phyloP scores from a whole-genome alignment of 2,329 filamentous ascomycete genomes.

The Alternaria conjuncta region DNA sequence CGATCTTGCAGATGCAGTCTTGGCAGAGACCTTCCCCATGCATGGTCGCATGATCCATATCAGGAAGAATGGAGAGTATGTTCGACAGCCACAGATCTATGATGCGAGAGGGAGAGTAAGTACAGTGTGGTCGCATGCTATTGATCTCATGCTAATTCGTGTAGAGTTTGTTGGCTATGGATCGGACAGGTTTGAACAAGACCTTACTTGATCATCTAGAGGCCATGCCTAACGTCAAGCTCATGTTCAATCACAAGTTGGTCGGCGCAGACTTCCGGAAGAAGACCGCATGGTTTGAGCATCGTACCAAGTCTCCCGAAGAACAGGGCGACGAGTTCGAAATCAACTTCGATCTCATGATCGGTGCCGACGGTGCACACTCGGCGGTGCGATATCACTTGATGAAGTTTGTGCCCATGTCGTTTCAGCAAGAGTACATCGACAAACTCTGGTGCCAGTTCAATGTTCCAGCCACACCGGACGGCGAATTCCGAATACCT shows the following conservation, averaged over 20 bases:
- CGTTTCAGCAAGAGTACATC: conserved; percentile 93
- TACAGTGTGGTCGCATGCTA: conserved; percentile 25
- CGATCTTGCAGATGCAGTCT: conserved; percentile 73
- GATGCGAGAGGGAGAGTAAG: conserved; percentile 84
- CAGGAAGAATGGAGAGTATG: conserved; percentile 68
- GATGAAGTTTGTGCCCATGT: conserved; percentile 93
- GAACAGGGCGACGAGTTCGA: conserved; percentile 68
- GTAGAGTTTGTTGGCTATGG: conserved; percentile 83
- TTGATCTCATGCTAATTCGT: conserved; percentile 11
- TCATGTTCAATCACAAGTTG: conserved; percentile 94
- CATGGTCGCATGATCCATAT: conserved; percentile 96
- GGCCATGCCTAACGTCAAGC: conserved; percentile 82
- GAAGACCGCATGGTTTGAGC: conserved; percentile 88
- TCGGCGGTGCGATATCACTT: conserved; percentile 89
- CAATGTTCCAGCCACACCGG: conserved; percentile 67
- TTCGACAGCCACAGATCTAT: conserved; percentile 84
- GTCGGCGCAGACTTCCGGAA: conserved; percentile 83
- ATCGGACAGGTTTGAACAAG: conserved; percentile 83
- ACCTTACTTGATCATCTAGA: conserved; percentile 83
- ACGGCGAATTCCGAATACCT: conserved; percentile 75
- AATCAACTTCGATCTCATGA: conserved; percentile 87
- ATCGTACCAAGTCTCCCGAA: conserved; percentile 37
- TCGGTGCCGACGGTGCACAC: conserved; percentile 94
- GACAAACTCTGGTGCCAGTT: conserved; percentile 99
- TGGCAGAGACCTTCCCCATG: conserved; percentile 87